phyloP scores from a whole-genome alignment of 2,329 filamentous ascomycete species.

The Exserohilum rostratum region DNA sequence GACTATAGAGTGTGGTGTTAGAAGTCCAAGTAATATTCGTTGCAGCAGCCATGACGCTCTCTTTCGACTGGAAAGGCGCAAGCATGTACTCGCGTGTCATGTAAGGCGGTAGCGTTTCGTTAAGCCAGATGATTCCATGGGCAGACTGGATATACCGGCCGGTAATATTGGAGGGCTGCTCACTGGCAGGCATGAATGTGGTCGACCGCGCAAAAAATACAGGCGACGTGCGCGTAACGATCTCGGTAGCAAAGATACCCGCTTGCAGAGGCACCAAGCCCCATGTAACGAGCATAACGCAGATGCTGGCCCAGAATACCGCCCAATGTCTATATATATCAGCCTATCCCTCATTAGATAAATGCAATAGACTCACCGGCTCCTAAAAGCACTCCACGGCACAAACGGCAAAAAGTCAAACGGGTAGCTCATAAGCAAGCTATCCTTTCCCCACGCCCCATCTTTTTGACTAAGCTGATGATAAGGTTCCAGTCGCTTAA shows the following conservation, averaged over 20 bases:
- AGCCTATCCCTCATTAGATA: too few species aligned
- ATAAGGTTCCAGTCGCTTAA: slow-evolving; percentile 65
- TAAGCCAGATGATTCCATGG: slow-evolving; percentile 56
- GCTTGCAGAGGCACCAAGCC: slow-evolving; percentile 62
- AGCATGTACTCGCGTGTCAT: slow-evolving; percentile 53
- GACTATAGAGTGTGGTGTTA: slow-evolving; percentile 38
- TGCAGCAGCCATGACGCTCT: too few species aligned
- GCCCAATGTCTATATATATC: slow-evolving; percentile 57
- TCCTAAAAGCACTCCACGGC: background rate
- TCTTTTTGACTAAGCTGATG: slow-evolving; percentile 59
- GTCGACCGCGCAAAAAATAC: slow-evolving; percentile 27
- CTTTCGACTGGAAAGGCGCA: slow-evolving; percentile 50
- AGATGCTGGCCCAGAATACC: slow-evolving; percentile 56
- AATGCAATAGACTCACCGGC: too few species aligned
- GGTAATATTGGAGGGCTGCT: slow-evolving; percentile 44
- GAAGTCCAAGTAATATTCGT: slow-evolving; percentile 30
- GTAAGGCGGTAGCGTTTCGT: slow-evolving; percentile 53
- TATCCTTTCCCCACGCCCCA: slow-evolving; percentile 55
- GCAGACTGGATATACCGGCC: slow-evolving; percentile 52
- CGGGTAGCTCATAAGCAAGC: slow-evolving; percentile 62
- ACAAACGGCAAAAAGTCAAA: slow-evolving; percentile 56
- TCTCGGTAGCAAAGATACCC: slow-evolving; percentile 56
- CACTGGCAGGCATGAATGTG: slow-evolving; percentile 27
- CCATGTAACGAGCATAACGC: slow-evolving; percentile 62
- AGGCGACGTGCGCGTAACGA: slow-evolving; percentile 27